Evolutionary conservation across 371 early-diverging fungal genomes (phyloP), one percentile per base, ranked within the genome.

Genomic region (Dinochytrium kinnereticum): DNA sequence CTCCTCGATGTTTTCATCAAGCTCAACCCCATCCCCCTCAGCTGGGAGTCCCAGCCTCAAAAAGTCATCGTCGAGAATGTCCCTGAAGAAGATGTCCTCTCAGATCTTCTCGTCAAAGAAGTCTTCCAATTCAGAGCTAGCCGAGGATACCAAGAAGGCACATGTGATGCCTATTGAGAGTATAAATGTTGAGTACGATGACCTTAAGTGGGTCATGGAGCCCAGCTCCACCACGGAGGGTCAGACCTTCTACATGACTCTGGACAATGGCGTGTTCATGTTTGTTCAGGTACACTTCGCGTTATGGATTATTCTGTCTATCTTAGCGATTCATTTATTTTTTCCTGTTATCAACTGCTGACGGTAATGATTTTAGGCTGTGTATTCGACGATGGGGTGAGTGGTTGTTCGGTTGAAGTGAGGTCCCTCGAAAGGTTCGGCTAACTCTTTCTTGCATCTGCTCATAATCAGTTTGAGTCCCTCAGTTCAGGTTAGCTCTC

Each of bases 151-250:
- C 17, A 66, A 66, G 28, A 40, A 19, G 66, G 13, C 66, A 2
- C 17, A 66, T 30, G 44, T 26, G 2, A 7, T 59, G 2, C 70
- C 70, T 5, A 36, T 69, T 10, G 34, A 7, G 19, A 66, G 51
- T 38, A 73, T 71, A 37, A 34, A 30, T 1, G 78, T 71, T 33
- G 50, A 72, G 7, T 10, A n/a, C 44, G 78, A 78, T 36, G 72
- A 72, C 28, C 37, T 82, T 26, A 75, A 78, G 51, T 82, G 82
- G 82, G 71, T 70, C 40, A 66, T 80, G n/a, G 78, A 80, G 30
- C 76, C 76, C n/a, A 91, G 92, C 66, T 89, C 90, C 28, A 91
- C 94, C 17, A 95, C 95, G 5, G 97, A 95, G 84, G 94, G 91
- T 66, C 94, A 95, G 80, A 93, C 95, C 10, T 90, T 94, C 75